Conservation (phyloP, 73 alveolate species). For the Vitrella brassicaformis region DNA sequence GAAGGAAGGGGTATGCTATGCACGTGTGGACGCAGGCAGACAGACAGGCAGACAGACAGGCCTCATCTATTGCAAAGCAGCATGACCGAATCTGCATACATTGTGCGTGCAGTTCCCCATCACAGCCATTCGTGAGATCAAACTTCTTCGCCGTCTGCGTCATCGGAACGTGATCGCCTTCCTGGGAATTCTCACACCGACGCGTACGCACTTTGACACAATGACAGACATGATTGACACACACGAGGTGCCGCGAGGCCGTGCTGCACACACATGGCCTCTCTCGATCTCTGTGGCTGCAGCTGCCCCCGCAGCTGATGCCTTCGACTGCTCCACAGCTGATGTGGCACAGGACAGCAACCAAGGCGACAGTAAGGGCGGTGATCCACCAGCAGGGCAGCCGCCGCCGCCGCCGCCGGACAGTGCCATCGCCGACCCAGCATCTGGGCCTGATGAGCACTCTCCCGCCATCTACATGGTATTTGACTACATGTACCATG, state of each 20-base stretch:
- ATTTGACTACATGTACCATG: neutral
- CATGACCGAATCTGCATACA: too few species aligned
- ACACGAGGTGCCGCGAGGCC: neutral
- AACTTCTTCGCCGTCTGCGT: slow-evolving; percentile 17
- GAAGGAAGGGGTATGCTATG: slow-evolving; percentile 41
- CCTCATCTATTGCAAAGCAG: too few species aligned
- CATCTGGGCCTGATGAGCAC: too few species aligned
- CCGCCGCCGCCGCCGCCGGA: neutral
- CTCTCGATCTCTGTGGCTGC: too few species aligned
- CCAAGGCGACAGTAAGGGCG: neutral
- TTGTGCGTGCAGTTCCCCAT: too few species aligned
- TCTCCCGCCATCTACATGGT: neutral
- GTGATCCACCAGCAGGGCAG: neutral
- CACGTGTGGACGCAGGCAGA: too few species aligned
- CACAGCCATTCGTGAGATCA: slow-evolving; percentile 54
- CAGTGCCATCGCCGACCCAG: too few species aligned
- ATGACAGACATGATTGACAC: neutral
- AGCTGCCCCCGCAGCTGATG: too few species aligned
- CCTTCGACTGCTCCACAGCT: too few species aligned
- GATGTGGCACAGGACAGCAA: neutral
- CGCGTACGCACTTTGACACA: neutral
- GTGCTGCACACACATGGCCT: too few species aligned
- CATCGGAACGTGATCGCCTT: slow-evolving; percentile 38
- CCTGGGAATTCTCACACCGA: neutral
- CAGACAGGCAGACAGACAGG: too few species aligned